phyloP scores from a whole-genome alignment of 257 asterid genomes.

The Primulina tabacum region DNA sequence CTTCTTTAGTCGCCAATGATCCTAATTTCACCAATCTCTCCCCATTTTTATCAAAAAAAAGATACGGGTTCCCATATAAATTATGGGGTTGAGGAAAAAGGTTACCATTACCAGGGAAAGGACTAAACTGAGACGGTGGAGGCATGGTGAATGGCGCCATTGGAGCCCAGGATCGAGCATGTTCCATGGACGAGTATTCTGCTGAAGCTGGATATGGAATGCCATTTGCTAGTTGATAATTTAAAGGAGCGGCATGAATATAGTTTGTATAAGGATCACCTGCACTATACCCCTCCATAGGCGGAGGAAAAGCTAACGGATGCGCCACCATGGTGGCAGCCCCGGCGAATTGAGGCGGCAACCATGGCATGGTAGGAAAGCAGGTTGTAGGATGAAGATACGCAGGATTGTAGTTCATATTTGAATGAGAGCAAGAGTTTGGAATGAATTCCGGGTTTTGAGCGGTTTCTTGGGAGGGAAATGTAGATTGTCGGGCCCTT shows the following conservation, averaged over 20 bases:
- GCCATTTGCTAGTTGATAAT: slow-evolving; percentile 37
- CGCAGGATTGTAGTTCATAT: slow-evolving; percentile 21
- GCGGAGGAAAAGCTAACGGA: slow-evolving; percentile 9
- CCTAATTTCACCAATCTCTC: slow-evolving; percentile 52
- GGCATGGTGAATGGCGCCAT: slow-evolving; percentile 32
- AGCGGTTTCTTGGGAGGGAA: slow-evolving; percentile 15
- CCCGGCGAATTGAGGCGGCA: slow-evolving; percentile 23
- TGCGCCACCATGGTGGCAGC: slow-evolving; percentile 16
- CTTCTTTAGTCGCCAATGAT: slow-evolving; percentile 78
- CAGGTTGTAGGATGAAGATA: slow-evolving; percentile 27
- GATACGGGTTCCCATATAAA: slow-evolving; percentile 43
- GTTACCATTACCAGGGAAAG: slow-evolving; percentile 29
- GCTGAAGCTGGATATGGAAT: slow-evolving; percentile 32
- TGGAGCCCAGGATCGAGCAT: slow-evolving; percentile 45
- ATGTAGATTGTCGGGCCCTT: slow-evolving; percentile 22
- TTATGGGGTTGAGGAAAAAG: slow-evolving; percentile 31
- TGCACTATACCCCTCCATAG: slow-evolving; percentile 25
- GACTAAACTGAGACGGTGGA: slow-evolving; percentile 34
- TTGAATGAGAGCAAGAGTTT: slow-evolving; percentile 24
- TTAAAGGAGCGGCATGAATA: slow-evolving; percentile 19
- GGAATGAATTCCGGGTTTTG: slow-evolving; percentile 21
- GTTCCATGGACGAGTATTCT: slow-evolving; percentile 46
- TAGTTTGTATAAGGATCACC: slow-evolving; percentile 35
- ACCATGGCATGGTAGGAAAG: slow-evolving; percentile 38
- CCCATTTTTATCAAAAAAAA: slow-evolving; percentile 42